A percentile compares a stretch with the other conserved stretches of the same genome.
These are phyloP conservation scores for Malassezia dermatis DNA, from an alignment of 1,284 basidiomycete species.

Conservation along the genomic window DNA sequence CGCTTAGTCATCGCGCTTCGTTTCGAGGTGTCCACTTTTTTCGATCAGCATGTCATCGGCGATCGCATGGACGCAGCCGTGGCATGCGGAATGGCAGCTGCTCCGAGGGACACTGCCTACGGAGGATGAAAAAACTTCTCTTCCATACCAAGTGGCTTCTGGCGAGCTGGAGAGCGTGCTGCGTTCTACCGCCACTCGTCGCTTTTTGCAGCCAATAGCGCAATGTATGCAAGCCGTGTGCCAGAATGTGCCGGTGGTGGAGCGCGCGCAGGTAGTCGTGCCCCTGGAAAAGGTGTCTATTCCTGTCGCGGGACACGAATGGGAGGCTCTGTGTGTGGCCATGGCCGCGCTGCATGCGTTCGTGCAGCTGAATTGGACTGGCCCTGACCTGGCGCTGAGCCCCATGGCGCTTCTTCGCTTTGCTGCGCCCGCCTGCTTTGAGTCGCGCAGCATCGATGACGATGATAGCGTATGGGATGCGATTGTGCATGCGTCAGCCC, in stretches of 20 bases:
- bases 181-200: not conserved
- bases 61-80: not conserved
- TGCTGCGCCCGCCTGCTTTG: slow-evolving; percentile 46
- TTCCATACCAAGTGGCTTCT: not conserved
- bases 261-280: not conserved
- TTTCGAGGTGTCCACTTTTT: not conserved
- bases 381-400: slow-evolving; percentile 59
- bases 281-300: not conserved
- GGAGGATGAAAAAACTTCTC: not conserved
- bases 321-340: slow-evolving; percentile 55
- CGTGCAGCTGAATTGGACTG: slow-evolving; percentile 92
- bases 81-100: slow-evolving; percentile 15
- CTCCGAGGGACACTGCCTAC: not conserved
- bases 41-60: not conserved
- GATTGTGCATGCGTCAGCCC: slow-evolving; percentile 56
- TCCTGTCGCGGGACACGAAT: not conserved
- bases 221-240: not conserved
- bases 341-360: slow-evolving; percentile 78
- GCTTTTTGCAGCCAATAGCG: slow-evolving; percentile 3
- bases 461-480: slow-evolving; percentile 15
- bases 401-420: slow-evolving; percentile 47
- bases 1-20: not conserved
- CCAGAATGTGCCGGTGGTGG: not conserved
- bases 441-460: slow-evolving; percentile 53
- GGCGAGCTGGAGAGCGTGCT: slow-evolving; percentile 4